These are phyloP conservation scores for Piper betle DNA, from an alignment of 164 flowering plant species.

Conservation along the genomic window DNA sequence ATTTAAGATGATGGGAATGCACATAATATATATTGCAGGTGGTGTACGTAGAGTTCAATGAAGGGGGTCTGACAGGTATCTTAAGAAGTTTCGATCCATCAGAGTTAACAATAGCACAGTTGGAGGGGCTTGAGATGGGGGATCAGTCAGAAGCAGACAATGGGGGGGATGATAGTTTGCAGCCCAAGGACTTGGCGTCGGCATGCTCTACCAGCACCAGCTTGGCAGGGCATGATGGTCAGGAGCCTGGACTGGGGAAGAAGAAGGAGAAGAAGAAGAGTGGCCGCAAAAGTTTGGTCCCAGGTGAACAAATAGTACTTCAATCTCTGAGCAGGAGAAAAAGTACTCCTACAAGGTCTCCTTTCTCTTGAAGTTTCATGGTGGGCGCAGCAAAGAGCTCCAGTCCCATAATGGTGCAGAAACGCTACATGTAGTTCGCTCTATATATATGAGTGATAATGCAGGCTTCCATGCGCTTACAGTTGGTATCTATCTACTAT, in stretches of 20 bases:
- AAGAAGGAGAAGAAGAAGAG: conserved; percentile 24
- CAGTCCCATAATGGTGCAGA: too few relatives aligned
- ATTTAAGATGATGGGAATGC: not conserved
- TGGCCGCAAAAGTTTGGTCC: conserved; percentile 17
- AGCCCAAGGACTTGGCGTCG: conserved; percentile 19
- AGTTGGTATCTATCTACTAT: too few relatives aligned
- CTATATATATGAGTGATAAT: too few relatives aligned
- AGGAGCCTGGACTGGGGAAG: conserved; percentile 14
- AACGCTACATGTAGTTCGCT: too few relatives aligned
- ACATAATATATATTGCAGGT: conserved; percentile 33
- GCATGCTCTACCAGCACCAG: conserved; percentile 24
- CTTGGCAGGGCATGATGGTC: not conserved
- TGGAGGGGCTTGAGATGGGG: conserved; percentile 47
- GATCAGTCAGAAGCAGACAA: conserved; percentile 17
- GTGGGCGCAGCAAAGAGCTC: too few relatives aligned
- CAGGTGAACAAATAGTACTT: conserved; percentile 22
- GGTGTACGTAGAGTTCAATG: conserved; percentile 43
- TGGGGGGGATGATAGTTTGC: conserved; percentile 31
- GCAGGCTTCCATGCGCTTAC: too few relatives aligned
- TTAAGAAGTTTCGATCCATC: conserved; percentile 35
- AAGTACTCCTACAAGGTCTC: conserved; percentile 87
- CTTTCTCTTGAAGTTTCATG: conserved; percentile 30
- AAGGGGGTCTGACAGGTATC: conserved; percentile 51
- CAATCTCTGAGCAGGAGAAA: conserved; percentile 55
- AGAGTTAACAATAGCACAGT: conserved; percentile 42